Base-by-base conservation (phyloP, 495 filamentous ascomycete species). In the Tuber magnatum region DNA sequence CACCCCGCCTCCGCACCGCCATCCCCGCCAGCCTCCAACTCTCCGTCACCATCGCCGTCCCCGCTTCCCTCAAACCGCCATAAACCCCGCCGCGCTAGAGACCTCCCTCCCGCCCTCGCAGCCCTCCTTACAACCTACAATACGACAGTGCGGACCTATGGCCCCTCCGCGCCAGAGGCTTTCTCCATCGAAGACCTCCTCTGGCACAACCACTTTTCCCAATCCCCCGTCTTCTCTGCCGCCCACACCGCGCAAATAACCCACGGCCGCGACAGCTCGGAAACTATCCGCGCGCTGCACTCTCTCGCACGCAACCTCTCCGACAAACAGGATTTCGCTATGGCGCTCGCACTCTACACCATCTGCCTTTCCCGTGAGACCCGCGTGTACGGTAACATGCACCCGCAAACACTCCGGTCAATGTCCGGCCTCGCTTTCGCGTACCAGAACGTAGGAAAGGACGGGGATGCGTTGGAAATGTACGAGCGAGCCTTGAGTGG, bases 171-270 rank as follows among this genome's bases (percentile, higher is more conserved):
- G 2, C 56, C 56, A 20, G 28, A 65, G 28, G 14, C 28, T 3
- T 28, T 65, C 56, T 65, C 56, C 28, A 65, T 35, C 56, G 56
- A 65, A 35, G 56, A 65, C 56, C 32, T 35, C 56, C 56, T 65
- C 56, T 65, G 56, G 56, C 56, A 65, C 56, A 65, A 65, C 5
- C 56, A 65, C 56, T 65, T 65, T 65, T 65, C 56, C 56, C 56
- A 35, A 65, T 10, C 28, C 1, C 28, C 28, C 18, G 56, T 2
- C 56, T 65, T 65, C 56, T 65, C 56, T 18, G 28, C 56, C 35
- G 56, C 32, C 3, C 56, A 65, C 28, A 65, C 56, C 28, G 56
- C 56, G 14, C 56, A 65, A 65, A 65, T 65, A 18, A 65, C 56
- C 56, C 56, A 65, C 56, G 56, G 56, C 56, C 56, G 56, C 32